Evolutionary conservation across 495 filamentous ascomycete species (phyloP).

Genomic region (Xylaria cubensis): DNA sequence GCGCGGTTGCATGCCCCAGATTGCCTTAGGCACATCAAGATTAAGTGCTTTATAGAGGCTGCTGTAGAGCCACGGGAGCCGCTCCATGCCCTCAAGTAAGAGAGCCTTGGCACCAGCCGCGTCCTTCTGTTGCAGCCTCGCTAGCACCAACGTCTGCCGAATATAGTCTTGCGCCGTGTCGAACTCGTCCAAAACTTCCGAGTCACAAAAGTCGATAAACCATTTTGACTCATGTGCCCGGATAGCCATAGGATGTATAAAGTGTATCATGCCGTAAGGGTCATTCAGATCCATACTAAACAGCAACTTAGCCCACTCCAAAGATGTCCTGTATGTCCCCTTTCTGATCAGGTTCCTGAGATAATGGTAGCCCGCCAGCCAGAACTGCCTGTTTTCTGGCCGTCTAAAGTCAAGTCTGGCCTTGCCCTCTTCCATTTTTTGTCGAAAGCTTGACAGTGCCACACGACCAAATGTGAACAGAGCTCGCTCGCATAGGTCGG

Average conservation of each 20-base stretch:
- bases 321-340: conserved; percentile 90
- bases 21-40: conserved; percentile 72
- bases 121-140: conserved; percentile 72
- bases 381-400: conserved; percentile 90
- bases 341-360: conserved; percentile 82
- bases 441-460: conserved; percentile 77
- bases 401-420: conserved; percentile 79
- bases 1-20: conserved; percentile 81
- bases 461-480: conserved; percentile 92
- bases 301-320: conserved; percentile 90
- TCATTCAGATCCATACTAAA: conserved; percentile 79
- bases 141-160: conserved; percentile 74
- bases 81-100: conserved; percentile 68
- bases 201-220: conserved; percentile 73
- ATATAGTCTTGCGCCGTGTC: conserved; percentile 57
- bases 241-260: conserved; percentile 84
- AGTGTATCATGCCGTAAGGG: conserved; percentile 78
- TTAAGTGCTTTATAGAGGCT: conserved; percentile 78
- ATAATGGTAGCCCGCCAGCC: conserved; percentile 87
- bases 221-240: conserved; percentile 77
- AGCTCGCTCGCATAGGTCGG: conserved; percentile 88
- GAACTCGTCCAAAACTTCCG: conserved; percentile 55
- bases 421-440: conserved; percentile 76
- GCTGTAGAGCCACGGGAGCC: conserved; percentile 81
- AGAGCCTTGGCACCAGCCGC: conserved; percentile 65